These are phyloP conservation scores for Ceratobasidium theobromae DNA, from an alignment of 1,284 basidiomycete genomes.

Conservation along the genomic window DNA sequence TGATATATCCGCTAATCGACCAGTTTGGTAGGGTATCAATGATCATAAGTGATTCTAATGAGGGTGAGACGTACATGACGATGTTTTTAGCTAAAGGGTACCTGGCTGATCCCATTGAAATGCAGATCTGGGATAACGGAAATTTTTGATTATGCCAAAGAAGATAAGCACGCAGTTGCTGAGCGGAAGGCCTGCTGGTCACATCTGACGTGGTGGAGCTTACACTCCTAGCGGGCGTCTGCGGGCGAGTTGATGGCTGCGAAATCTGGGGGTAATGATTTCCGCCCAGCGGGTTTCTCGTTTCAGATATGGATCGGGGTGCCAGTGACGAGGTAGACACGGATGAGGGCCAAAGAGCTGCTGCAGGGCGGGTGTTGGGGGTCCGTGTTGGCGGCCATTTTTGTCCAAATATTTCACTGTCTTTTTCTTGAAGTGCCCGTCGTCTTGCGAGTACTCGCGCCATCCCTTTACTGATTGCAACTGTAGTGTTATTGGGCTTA, in stretches of 20 bases:
- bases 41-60: not conserved
- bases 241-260: not conserved
- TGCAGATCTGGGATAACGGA: conserved; percentile 12
- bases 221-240: not conserved
- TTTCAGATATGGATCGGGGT: not conserved
- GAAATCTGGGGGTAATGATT: not conserved
- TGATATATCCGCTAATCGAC: not conserved
- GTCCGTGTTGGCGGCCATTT: conserved; percentile 14
- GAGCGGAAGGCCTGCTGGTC: not conserved
- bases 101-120: not conserved
- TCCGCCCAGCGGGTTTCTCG: not conserved
- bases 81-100: not conserved
- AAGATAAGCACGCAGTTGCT: conserved; percentile 14
- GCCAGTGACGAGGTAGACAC: not conserved
- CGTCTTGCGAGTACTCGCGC: conserved; percentile 6
- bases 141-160: conserved; percentile 21
- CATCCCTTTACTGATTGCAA: conserved; percentile 2
- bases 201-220: not conserved
- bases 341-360: not conserved
- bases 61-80: conserved; percentile 2
- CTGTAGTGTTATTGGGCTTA: not conserved
- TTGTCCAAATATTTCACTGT: conserved; percentile 16
- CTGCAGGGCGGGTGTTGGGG: not conserved
- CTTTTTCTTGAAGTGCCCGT: not conserved
- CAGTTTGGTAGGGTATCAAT: not conserved